Percentiles rank a stretch among this genome's conserved stretches.
These are phyloP conservation scores for Bolboschoenoplectus hybrid DNA, from an alignment of 202 grass and related monocot species.

Conservation along the genomic window DNA sequence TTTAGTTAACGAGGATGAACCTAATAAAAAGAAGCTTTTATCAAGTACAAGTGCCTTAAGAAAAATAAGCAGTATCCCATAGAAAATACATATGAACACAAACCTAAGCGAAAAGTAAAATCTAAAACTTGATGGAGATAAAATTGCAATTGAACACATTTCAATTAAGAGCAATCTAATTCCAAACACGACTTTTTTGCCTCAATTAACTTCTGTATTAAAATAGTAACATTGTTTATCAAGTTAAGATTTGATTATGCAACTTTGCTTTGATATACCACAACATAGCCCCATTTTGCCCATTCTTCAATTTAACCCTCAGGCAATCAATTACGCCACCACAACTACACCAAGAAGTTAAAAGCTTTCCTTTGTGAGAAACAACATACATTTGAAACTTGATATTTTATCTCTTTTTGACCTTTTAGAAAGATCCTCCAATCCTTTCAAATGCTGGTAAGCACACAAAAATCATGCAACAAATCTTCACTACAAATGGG, in stretches of 20 bases:
- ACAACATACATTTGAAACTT: neutral
- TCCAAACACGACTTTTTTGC: neutral
- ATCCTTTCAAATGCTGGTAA: constrained; percentile 4
- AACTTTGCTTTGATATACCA: neutral
- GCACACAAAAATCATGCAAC: constrained; percentile 8
- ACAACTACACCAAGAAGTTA: neutral
- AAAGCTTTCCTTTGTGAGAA: neutral
- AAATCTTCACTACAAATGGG: neutral
- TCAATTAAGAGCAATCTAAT: neutral
- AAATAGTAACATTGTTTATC: neutral
- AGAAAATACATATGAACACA: neutral
- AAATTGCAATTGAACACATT: constrained; percentile 12
- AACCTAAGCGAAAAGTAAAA: neutral
- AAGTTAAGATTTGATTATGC: neutral
- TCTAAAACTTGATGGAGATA: neutral
- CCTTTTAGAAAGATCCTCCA: neutral
- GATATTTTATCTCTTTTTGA: neutral
- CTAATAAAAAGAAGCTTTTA: constrained; percentile 57
- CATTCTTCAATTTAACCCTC: neutral
- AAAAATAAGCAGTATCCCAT: neutral
- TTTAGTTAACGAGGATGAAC: constrained; percentile 55
- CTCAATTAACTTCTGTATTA: neutral
- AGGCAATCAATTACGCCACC: neutral
- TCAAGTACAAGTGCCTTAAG: neutral
- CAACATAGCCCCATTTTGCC: neutral